phyloP scores from a whole-genome alignment of 192 early-diverging fungal species.

The Coemansia erecta region DNA sequence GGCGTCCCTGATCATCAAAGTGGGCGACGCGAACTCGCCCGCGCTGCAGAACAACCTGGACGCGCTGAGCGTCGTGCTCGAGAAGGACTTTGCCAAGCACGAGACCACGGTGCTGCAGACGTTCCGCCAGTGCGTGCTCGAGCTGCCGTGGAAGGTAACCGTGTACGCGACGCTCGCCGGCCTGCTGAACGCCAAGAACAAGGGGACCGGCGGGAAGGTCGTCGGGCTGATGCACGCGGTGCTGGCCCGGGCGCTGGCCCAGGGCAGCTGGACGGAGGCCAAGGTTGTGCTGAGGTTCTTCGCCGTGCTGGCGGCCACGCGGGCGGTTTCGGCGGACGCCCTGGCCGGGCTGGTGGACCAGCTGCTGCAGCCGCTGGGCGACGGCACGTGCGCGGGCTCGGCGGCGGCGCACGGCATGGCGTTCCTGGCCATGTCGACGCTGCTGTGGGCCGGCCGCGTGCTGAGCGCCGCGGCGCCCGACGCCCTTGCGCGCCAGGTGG shows the following conservation, averaged over 20 bases:
- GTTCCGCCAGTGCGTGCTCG: constrained; percentile 44
- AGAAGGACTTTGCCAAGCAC: constrained; percentile 69
- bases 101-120: constrained; percentile 61
- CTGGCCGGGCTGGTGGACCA: constrained; percentile 64
- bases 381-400: constrained; percentile 10
- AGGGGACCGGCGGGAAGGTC: constrained; percentile 62
- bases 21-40: constrained; percentile 70
- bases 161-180: constrained; percentile 79
- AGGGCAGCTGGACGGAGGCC: constrained; percentile 65
- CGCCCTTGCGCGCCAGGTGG: constrained; percentile 29
- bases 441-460: constrained; percentile 70
- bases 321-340: constrained; percentile 67
- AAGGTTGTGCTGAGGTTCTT: constrained; percentile 81
- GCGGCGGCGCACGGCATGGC: constrained; percentile 64
- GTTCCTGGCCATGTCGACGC: constrained; percentile 69
- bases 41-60: constrained; percentile 64
- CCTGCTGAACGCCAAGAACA: constrained; percentile 74
- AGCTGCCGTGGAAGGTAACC: constrained; percentile 46
- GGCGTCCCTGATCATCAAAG: constrained; percentile 69
- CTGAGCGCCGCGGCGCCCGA: constrained; percentile 20
- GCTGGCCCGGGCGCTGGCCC: constrained; percentile 57
- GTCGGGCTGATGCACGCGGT: constrained; percentile 58
- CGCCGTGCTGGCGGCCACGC: constrained; percentile 74
- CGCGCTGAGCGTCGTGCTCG: constrained; percentile 66
- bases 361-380: constrained; percentile 58